Base-by-base conservation (phyloP, 2,329 filamentous ascomycete genomes). In the Diaporthe longicolla region DNA sequence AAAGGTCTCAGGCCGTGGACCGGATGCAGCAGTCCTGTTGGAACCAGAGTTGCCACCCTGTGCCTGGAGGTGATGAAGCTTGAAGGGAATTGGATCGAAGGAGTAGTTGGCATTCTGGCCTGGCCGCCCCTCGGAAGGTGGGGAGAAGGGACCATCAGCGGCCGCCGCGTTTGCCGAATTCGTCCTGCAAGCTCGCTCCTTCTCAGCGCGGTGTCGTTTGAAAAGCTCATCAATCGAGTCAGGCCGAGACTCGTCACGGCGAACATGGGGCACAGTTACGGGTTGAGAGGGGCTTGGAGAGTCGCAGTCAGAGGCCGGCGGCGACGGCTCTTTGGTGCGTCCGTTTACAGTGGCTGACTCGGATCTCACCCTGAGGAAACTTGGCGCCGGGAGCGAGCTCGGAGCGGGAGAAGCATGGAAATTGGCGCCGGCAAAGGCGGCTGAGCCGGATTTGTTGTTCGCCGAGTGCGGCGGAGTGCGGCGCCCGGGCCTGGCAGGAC, bases 341-440 rank as follows among this genome's bases (percentile, higher is more conserved):
- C 55, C 45, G 32, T 69, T 73, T 21, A 71, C 61, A 21, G 61
- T 48, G 4, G 68, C 72, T 45, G 74, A 71, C 48, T 75, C 74
- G 29, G 74, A 73, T 32, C 74, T 35, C 68, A 74, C 40, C 40
- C 61, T 71, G 76, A 93, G 70, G 50, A 78, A 77, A 19, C 75
- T 76, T 29, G 97, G 97, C 74, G 98, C 93, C 0, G 97, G 97
- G 43, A 99, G 87, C 32, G 95, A 92, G 11, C 95, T 97, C 0
- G 97, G 93, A 1, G 95, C 96, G 26, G 97, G 97, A 11, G 97
- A 98, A 54, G 95, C 94, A 83, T 98, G 95, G 82, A 98, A 99
- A 52, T 73, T 75, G 45, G 96, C 93, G 19, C 96, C 97, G 52
- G 97, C 97, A 84, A 98, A 99, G 59, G 93, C 92, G 65, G 84